Base-by-base conservation (phyloP, 2,329 filamentous ascomycete species). In the Diplodia seriata region DNA sequence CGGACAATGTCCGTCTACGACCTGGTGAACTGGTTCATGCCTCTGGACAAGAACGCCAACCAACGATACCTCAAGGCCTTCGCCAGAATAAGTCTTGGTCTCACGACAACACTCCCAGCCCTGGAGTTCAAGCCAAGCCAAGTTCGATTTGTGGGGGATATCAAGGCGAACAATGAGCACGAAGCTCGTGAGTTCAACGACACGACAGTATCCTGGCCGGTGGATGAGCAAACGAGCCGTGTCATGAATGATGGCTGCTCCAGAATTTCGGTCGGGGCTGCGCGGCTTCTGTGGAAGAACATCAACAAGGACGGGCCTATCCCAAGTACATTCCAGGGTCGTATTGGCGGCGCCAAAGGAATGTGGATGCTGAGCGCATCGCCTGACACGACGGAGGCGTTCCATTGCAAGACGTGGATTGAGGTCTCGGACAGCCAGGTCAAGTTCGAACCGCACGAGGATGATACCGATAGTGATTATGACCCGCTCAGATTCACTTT, bases 261-360 rank as follows among this genome's bases (percentile, higher is more conserved):
- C 0, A 79, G 79, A 2, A 89, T 93, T 71, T 94, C 91, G 0
- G 80, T 82, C 4, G 84, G 81, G 1, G 83, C 91, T 2, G 88
- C 87, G 0, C 74, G 77, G 1, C 79, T 80, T 51, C 82, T 93
- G 5, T 82, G 85, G 31, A 74, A 81, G 0, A 69, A 70, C 0
- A 81, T 91, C 9, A 85, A 84, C 0, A 76, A 90, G 0, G 71
- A 75, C 0, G 76, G 74, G 4, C 82, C 85, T n/a, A 75, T 85
- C 0, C 90, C 90, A 0, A 86, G 86, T 40, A 89, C 85, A 0
- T 88, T 86, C 0, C 91, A 94, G 76, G 91, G 82, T 1, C 85
- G 92, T 0, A 85, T 94, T 43, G 90, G 87, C 11, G 87, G 89
- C 20, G 90, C 90, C 0, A 94, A 94, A 75, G 92, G 91, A 0